Evolutionary conservation across 2,329 filamentous ascomycete species (phyloP).

Genomic region (Hypocrella siamensis): DNA sequence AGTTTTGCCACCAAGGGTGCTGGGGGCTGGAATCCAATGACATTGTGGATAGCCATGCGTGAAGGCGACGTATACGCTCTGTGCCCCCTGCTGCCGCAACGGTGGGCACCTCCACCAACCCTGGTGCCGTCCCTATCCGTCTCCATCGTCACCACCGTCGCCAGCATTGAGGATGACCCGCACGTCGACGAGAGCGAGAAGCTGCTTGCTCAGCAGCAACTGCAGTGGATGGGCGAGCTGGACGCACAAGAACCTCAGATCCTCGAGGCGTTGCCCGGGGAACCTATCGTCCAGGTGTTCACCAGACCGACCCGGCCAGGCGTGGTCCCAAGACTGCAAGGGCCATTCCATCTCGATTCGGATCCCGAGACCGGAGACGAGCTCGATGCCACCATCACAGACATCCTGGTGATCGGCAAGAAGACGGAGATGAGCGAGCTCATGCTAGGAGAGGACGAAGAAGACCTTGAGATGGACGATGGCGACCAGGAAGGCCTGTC

Average conservation of each 20-base stretch:
- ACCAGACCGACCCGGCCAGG: constrained; percentile 41
- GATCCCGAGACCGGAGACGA: constrained; percentile 42
- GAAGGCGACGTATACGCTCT: constrained; percentile 88
- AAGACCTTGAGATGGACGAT: constrained; percentile 41
- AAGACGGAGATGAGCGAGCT: constrained; percentile 44
- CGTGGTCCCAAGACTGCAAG: constrained; percentile 42
- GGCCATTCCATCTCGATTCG: constrained; percentile 42
- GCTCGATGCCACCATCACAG: constrained; percentile 38
- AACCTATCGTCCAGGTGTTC: constrained; percentile 38
- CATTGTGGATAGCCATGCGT: constrained; percentile 90
- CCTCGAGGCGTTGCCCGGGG: constrained; percentile 31
- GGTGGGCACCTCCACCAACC: constrained; percentile 65
- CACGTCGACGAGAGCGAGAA: constrained; percentile 34
- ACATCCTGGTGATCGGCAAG: constrained; percentile 47
- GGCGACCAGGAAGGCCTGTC: constrained; percentile 44
- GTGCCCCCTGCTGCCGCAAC: constrained; percentile 74
- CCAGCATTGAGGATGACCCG: constrained; percentile 43
- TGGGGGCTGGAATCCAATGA: constrained; percentile 92
- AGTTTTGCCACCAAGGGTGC: constrained; percentile 53
- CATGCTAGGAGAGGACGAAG: constrained; percentile 49
- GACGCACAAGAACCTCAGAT: constrained; percentile 45
- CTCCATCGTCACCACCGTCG: constrained; percentile 62
- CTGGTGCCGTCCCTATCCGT: constrained; percentile 71
- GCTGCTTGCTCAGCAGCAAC: constrained; percentile 45
- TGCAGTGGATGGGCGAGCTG: constrained; percentile 52